Conservation (phyloP, 345 rosid species). For the Lepidium sativum region DNA sequence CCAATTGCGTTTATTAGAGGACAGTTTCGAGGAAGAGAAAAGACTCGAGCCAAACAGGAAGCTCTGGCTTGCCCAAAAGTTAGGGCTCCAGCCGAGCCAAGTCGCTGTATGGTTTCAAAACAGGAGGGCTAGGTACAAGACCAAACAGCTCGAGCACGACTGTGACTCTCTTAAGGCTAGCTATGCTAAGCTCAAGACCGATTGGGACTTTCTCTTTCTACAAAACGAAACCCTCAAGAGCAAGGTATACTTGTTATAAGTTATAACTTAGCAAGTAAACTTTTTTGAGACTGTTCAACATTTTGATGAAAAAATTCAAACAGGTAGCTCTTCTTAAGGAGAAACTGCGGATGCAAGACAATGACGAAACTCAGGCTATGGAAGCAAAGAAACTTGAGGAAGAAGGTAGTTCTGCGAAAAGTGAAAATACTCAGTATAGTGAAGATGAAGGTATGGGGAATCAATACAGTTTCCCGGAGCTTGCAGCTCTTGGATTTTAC, state of each 20-base stretch:
- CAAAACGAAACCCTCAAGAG: slow-evolving; percentile 41
- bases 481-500: slow-evolving; percentile 19
- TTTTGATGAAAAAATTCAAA: neutral
- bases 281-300: neutral
- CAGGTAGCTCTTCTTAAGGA: slow-evolving; percentile 48
- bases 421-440: neutral
- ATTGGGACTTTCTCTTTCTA: slow-evolving; percentile 38
- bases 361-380: neutral
- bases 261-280: neutral
- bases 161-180: slow-evolving; percentile 39
- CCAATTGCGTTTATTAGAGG: slow-evolving; percentile 65
- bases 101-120: slow-evolving; percentile 84
- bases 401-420: slow-evolving; percentile 6
- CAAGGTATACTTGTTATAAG: slow-evolving; percentile 45
- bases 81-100: slow-evolving; percentile 76
- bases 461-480: slow-evolving; percentile 25
- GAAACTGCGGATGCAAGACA: slow-evolving; percentile 30
- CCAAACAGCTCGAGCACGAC: slow-evolving; percentile 60
- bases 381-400: slow-evolving; percentile 10
- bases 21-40: slow-evolving; percentile 56
- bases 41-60: slow-evolving; percentile 74
- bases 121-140: slow-evolving; percentile 65
- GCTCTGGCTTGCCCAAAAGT: slow-evolving; percentile 50
- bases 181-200: slow-evolving; percentile 52
- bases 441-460: neutral